Percentiles rank a stretch among this genome's conserved stretches.
Evolutionary conservation across 441 rosid species (phyloP).

Genomic region (Corymbia calophylla): DNA sequence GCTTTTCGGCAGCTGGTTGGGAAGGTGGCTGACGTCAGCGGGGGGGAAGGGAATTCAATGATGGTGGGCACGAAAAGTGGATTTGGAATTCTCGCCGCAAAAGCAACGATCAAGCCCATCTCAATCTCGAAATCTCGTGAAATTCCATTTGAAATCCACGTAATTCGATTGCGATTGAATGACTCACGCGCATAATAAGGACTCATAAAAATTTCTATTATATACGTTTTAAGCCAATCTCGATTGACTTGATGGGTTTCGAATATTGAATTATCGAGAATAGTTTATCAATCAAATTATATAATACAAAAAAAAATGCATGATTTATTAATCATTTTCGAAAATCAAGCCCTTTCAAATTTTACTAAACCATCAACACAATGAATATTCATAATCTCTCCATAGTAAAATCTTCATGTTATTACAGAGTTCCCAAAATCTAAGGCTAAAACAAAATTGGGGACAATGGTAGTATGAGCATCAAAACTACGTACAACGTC

Average conservation of each 20-base stretch:
- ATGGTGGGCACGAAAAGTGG: background rate
- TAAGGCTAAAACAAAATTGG: background rate
- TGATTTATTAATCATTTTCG: background rate
- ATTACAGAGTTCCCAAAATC: background rate
- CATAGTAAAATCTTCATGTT: background rate
- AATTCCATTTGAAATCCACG: background rate
- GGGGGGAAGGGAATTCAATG: background rate
- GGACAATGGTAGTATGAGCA: background rate
- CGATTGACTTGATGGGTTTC: too few relatives aligned
- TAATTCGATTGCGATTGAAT: background rate
- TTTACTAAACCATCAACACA: rapidly evolving
- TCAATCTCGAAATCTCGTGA: background rate
- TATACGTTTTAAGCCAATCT: background rate
- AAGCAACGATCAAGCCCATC: background rate
- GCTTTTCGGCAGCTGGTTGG: background rate
- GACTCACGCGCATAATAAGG: background rate
- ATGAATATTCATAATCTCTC: background rate
- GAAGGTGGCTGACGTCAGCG: background rate
- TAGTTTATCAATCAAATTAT: background rate
- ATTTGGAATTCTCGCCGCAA: background rate
- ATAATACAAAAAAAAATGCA: background rate
- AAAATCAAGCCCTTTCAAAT: background rate
- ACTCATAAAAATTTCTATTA: background rate
- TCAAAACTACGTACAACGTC: background rate
- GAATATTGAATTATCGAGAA: background rate